These are phyloP conservation scores for Phalaenopsis aphrodite DNA, from an alignment of 106 monocot genomes.

Conservation along the genomic window DNA sequence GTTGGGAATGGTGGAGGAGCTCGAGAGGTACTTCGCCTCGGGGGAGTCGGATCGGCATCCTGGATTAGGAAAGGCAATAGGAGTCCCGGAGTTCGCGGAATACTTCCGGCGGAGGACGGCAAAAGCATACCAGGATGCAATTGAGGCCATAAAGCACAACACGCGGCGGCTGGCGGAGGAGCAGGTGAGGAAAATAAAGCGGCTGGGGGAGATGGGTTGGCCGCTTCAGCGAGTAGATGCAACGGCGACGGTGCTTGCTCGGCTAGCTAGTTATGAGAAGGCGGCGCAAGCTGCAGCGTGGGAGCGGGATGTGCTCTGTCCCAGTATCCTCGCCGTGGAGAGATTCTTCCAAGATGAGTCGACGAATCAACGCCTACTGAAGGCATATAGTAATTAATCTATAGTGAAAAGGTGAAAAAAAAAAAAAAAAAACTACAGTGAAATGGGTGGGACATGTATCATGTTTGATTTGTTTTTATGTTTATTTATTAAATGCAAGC, in stretches of 20 bases:
- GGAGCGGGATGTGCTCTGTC: slow-evolving; percentile 37
- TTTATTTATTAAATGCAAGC: not conserved
- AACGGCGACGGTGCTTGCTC: slow-evolving; percentile 30
- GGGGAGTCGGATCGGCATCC: slow-evolving; percentile 15
- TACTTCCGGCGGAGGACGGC: slow-evolving; percentile 24
- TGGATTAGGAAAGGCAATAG: slow-evolving; percentile 61
- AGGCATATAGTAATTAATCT: not conserved
- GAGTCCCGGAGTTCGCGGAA: slow-evolving; percentile 54
- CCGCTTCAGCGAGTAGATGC: slow-evolving; percentile 45
- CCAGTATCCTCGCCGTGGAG: slow-evolving; percentile 16
- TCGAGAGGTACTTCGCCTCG: slow-evolving; percentile 37
- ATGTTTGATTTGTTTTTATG: not conserved
- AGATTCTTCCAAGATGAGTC: slow-evolving; percentile 1
- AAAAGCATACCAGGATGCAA: slow-evolving; percentile 19
- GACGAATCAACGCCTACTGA: not conserved
- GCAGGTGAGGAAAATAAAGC: slow-evolving; percentile 57
- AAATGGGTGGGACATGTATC: not conserved
- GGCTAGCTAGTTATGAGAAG: slow-evolving; percentile 14
- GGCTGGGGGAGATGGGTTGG: slow-evolving; percentile 42
- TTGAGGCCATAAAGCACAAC: slow-evolving; percentile 56
- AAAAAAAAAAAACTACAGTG: too few species aligned
- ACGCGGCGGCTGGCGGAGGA: slow-evolving; percentile 57
- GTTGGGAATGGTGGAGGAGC: slow-evolving; percentile 65
- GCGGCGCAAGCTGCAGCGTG: slow-evolving; percentile 21
- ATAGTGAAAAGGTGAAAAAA: too few species aligned